Evolutionary conservation across 805 yeast genomes (phyloP).

Genomic region (Cyberlindnera maritima): DNA sequence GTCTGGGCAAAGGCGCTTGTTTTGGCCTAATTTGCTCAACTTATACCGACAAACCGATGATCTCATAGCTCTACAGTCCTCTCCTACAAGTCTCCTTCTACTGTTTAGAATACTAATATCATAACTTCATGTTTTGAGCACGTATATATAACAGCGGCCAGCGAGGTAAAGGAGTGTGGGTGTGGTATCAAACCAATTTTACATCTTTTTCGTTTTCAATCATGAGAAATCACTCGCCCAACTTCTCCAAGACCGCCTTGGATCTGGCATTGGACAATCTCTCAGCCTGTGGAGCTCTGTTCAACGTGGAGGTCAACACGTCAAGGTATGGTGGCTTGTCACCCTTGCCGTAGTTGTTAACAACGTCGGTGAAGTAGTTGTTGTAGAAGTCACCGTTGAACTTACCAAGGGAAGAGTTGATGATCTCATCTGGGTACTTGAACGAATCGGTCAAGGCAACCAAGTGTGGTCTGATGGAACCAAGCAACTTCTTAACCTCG

Average conservation of each 20-base stretch:
- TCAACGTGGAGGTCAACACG: constrained; percentile 36
- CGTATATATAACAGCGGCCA: no score
- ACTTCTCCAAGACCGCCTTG: constrained; percentile 29
- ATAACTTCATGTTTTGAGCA: no score
- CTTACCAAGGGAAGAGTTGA: constrained; percentile 80
- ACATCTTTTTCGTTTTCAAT: no score
- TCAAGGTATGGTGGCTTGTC: constrained; percentile 52
- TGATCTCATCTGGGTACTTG: constrained; percentile 73
- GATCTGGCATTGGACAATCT: constrained; percentile 33
- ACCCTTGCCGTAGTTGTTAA: constrained; percentile 42
- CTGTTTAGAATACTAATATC: no score
- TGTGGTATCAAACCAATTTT: no score
- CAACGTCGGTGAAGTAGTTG: constrained; percentile 66
- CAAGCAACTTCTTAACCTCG: constrained; percentile 44
- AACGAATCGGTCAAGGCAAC: constrained; percentile 83
- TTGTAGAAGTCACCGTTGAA: constrained; percentile 82
- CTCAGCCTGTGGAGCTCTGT: constrained; percentile 37
- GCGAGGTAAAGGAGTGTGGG: no score
- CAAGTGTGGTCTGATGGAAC: constrained; percentile 60
- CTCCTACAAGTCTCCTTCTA: no score
- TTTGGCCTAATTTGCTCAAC: no score
- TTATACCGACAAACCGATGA: no score
- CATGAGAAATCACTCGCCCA: constrained; percentile 22
- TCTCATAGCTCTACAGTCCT: no score
- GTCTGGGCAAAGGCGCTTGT: not conserved